A percentile compares a stretch with the other conserved stretches of the same genome.
Conservation (phyloP, 805 yeast genomes). For the Brettanomyces nanus region DNA sequence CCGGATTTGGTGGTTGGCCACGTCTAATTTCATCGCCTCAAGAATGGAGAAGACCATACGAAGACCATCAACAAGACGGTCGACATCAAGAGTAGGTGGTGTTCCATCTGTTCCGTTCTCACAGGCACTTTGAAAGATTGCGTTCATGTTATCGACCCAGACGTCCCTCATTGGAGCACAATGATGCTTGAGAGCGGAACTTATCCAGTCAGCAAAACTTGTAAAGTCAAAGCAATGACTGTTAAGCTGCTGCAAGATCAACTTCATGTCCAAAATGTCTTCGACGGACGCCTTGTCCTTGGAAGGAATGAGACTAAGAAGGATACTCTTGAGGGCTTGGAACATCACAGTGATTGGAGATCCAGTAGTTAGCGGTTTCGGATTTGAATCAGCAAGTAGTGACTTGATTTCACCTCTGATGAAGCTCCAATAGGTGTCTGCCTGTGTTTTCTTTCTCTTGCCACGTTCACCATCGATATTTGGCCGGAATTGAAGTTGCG, state of each 20-base stretch:
- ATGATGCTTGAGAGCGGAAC: conserved; percentile 71
- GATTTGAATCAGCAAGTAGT: conserved; percentile 12
- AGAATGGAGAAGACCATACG: conserved; percentile 71
- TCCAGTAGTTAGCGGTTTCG: conserved; percentile 6
- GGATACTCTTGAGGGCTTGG: conserved; percentile 68
- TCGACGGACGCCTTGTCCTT: conserved; percentile 62
- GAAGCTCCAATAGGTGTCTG: conserved; percentile 80
- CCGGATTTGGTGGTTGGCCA: conserved; percentile 89
- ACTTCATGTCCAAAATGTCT: conserved; percentile 68
- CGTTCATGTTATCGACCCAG: conserved; percentile 79
- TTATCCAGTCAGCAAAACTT: conserved; percentile 64
- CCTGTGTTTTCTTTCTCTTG: conserved; percentile 60
- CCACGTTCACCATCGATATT: conserved; percentile 90
- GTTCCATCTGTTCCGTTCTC: too few species aligned
- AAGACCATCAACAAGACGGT: conserved; percentile 63
- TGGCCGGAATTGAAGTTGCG: conserved; percentile 85
- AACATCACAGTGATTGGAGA: conserved; percentile 57
- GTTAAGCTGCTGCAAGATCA: conserved; percentile 65
- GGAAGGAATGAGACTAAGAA: conserved; percentile 66
- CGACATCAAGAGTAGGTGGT: conserved; percentile 5
- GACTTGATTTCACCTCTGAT: conserved; percentile 60
- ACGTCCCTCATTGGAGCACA: conserved; percentile 94
- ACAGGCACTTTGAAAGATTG: conserved; percentile 42
- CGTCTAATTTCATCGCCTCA: conserved; percentile 92
- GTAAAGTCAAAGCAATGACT: conserved; percentile 69